phyloP scores from a whole-genome alignment of 2,329 filamentous ascomycete species.

The Bipolaris gigantea region DNA sequence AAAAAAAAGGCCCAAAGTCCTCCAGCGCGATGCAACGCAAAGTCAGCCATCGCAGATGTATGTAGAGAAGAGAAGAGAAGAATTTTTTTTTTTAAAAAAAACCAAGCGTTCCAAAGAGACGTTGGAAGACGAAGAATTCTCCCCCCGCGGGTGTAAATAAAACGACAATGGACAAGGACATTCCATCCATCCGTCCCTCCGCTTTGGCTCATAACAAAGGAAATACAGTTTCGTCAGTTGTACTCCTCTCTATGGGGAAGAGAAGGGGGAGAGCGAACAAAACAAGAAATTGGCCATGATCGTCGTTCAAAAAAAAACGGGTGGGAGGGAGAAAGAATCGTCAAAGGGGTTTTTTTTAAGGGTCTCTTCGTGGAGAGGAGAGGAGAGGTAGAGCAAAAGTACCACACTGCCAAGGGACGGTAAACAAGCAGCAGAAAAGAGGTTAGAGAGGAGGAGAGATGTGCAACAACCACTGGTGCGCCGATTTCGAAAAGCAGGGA shows the following conservation, averaged over 20 bases:
- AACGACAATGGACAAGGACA: not conserved
- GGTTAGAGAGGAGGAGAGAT: slow-evolving; percentile 15
- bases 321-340: not conserved
- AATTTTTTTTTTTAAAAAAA: too few relatives aligned
- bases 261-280: not conserved
- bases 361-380: slow-evolving; percentile 11
- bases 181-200: not conserved
- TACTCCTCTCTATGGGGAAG: slow-evolving; percentile 29
- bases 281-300: slow-evolving; percentile 16
- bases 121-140: not conserved
- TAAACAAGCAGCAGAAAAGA: slow-evolving; percentile 14
- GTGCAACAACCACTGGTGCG: slow-evolving; percentile 31
- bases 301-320: slow-evolving; percentile 14
- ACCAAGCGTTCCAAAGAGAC: slow-evolving; percentile 11
- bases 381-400: slow-evolving; percentile 35
- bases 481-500: slow-evolving; percentile 30
- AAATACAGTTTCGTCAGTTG: slow-evolving; percentile 42
- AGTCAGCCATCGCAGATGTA: slow-evolving; percentile 23
- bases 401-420: slow-evolving; percentile 11
- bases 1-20: slow-evolving; percentile 17
- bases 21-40: slow-evolving; percentile 26
- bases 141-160: not conserved
- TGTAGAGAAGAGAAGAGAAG: too few relatives aligned
- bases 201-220: slow-evolving; percentile 13
- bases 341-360: not conserved